Conservation (phyloP, 2,329 filamentous ascomycete species). For the Tolypocladium cylindrosporum region DNA sequence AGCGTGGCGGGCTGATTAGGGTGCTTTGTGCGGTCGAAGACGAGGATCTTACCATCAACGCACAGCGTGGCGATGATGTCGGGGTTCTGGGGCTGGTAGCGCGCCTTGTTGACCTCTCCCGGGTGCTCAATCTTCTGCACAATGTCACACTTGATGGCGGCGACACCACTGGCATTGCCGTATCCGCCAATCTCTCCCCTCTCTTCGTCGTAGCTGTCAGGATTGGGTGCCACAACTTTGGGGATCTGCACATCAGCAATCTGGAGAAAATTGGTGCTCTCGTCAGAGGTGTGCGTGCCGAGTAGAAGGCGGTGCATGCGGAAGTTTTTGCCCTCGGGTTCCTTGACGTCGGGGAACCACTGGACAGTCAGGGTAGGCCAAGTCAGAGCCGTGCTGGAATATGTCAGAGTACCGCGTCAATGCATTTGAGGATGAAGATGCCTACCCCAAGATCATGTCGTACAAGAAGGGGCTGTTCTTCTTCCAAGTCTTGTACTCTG, state of each 20-base stretch:
- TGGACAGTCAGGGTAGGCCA: slow-evolving; percentile 97
- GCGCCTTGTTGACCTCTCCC: slow-evolving; percentile 95
- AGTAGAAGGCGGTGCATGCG: slow-evolving; percentile 82
- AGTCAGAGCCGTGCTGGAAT: slow-evolving; percentile 69
- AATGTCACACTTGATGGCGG: slow-evolving; percentile 77
- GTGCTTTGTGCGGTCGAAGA: slow-evolving; percentile 96
- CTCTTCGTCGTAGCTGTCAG: slow-evolving; percentile 82
- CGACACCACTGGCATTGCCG: slow-evolving; percentile 60
- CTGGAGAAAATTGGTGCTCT: slow-evolving; percentile 82
- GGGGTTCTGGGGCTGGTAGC: slow-evolving; percentile 95
- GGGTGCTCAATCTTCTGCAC: slow-evolving; percentile 95
- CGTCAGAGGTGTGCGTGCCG: slow-evolving; percentile 87
- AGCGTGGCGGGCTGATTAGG: slow-evolving; percentile 55
- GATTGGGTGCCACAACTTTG: slow-evolving; percentile 62
- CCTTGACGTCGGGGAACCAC: slow-evolving; percentile 94
- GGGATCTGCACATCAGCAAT: slow-evolving; percentile 92
- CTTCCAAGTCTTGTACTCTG: slow-evolving; percentile 99
- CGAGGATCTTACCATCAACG: slow-evolving; percentile 75
- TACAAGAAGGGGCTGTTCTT: slow-evolving; percentile 98
- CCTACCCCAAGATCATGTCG: slow-evolving; percentile 81
- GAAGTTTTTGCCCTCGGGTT: slow-evolving; percentile 77
- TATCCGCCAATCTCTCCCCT: slow-evolving; percentile 91
- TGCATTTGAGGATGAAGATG: not conserved
- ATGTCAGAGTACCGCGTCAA: not conserved
- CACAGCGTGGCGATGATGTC: slow-evolving; percentile 93